Evolutionary conservation across 768 basidiomycete species (phyloP).

Genomic region (Cystoderma amianthinum): DNA sequence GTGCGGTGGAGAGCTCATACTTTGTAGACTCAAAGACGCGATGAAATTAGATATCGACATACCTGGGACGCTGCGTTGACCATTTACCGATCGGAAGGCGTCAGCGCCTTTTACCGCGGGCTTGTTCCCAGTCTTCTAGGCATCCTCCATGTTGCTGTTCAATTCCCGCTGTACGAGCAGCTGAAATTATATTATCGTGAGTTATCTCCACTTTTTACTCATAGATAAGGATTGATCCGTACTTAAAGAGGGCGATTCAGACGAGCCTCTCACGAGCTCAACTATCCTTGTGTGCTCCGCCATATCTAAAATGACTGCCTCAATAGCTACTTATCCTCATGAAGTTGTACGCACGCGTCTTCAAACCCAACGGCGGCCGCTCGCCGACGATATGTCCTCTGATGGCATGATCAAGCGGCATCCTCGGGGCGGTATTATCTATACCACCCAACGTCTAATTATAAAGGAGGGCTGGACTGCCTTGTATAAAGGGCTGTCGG

Average conservation of each 20-base stretch:
- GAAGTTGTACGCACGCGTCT: slow-evolving; percentile 98
- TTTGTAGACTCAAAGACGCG: slow-evolving; percentile 72
- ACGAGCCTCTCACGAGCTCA: slow-evolving; percentile 43
- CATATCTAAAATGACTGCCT: slow-evolving; percentile 94
- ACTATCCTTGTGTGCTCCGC: slow-evolving; percentile 87
- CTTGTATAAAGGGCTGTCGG: slow-evolving; percentile 89
- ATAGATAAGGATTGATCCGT: slow-evolving; percentile 6
- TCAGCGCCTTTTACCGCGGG: slow-evolving; percentile 89
- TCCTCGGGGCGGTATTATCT: slow-evolving; percentile 58
- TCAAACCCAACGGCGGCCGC: slow-evolving; percentile 74
- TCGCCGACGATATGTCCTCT: slow-evolving; percentile 51
- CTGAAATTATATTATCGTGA: slow-evolving; percentile 82
- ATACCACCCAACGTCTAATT: slow-evolving; percentile 68
- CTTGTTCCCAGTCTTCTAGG: slow-evolving; percentile 90
- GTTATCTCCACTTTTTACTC: slow-evolving; percentile 21
- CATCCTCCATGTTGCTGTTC: slow-evolving; percentile 91
- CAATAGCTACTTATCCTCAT: slow-evolving; percentile 94
- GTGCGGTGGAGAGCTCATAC: slow-evolving; percentile 5
- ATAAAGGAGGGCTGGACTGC: slow-evolving; percentile 82
- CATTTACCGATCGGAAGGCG: slow-evolving; percentile 87
- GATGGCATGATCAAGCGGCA: slow-evolving; percentile 55
- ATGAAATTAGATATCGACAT: slow-evolving; percentile 77
- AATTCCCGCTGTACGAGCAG: slow-evolving; percentile 94
- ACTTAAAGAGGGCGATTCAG: slow-evolving; percentile 34
- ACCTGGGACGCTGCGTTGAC: slow-evolving; percentile 85